Evolutionary conservation across 345 rosid species (phyloP), one percentile per base, ranked within the genome.

Genomic region (Excoecaria agallocha): DNA sequence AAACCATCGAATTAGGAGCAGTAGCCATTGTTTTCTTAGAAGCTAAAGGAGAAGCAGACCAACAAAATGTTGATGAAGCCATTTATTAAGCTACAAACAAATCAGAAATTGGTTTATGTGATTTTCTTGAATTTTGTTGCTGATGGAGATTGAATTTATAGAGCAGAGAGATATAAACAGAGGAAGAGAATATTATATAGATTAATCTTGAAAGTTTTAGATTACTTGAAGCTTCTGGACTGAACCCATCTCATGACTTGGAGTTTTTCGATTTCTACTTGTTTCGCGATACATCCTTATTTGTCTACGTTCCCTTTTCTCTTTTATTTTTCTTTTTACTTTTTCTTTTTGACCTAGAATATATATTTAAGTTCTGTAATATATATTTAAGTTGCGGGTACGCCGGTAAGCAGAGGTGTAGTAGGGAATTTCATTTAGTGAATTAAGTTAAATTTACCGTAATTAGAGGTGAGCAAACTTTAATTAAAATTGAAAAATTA

Each of bases 61-160:
- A 72, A 55, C 84, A 74, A 52, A 86, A 12, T 22, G 85, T 74
- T 6, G 68, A 72, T 1, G 87, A 79, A 74, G 89, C 85, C 91
- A 87, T 77, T 65, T 0, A 19, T 19, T 1, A 25, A 12, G 45
- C 35, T 7, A 1, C 9, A 1, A 8, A 6, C 4, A 6, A 38
- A 56, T 37, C 1, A 38, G 17, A 37, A 22, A 9, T 38, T 39
- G 41, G 9, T 5, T 43, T 20, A 11, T 19, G 69, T 22, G 19
- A 72, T 19, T 13, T 19, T 50, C 12, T 13, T 60, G 30, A 4
- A 0, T 19, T 25, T 38, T n/a, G 63, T 56, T 64, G 59, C 25
- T 64, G 8, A 30, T 13, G 11, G 37, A 24, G 8, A 35, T 9
- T 19, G 37, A 1, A 30, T 10, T 25, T 60, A 30, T 25, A 30